Evolutionary conservation across 2,329 filamentous ascomycete species (phyloP).

Genomic region (Trichoderma sp.): DNA sequence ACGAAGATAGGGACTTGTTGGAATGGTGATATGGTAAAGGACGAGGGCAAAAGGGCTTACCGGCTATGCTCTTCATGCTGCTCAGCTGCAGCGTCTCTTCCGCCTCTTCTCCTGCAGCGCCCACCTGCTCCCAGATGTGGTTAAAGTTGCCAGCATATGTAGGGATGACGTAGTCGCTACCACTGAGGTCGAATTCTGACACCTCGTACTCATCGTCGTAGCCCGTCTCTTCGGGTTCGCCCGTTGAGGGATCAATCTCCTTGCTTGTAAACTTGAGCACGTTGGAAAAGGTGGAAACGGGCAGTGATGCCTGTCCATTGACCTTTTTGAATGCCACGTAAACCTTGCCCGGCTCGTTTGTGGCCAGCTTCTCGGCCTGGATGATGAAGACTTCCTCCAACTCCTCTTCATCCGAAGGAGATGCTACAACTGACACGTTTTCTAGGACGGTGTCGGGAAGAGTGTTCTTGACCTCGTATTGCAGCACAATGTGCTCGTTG

Average conservation of each 20-base stretch:
- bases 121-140: conserved; percentile 91
- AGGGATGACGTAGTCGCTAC: conserved; percentile 90
- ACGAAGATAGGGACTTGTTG: not conserved
- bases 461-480: conserved; percentile 98
- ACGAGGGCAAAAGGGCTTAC: conserved; percentile 50
- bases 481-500: conserved; percentile 92
- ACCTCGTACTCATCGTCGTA: conserved; percentile 99
- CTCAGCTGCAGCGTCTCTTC: conserved; percentile 87
- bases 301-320: conserved; percentile 71
- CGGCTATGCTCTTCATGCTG: conserved; percentile 86
- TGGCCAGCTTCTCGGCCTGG: conserved; percentile 74
- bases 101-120: conserved; percentile 82
- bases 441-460: conserved; percentile 86
- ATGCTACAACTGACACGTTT: conserved; percentile 79
- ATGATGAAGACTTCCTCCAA: conserved; percentile 92
- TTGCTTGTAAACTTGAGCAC: conserved; percentile 95
- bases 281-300: conserved; percentile 82
- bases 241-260: conserved; percentile 93
- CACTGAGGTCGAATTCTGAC: conserved; percentile 84
- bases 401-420: conserved; percentile 76
- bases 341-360: conserved; percentile 85
- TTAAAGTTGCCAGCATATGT: conserved; percentile 94
- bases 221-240: conserved; percentile 83
- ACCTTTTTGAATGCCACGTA: conserved; percentile 93
- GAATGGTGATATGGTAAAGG: not conserved